Evolutionary conservation across 345 rosid species (phyloP).

Genomic region (Ceriops tagal): DNA sequence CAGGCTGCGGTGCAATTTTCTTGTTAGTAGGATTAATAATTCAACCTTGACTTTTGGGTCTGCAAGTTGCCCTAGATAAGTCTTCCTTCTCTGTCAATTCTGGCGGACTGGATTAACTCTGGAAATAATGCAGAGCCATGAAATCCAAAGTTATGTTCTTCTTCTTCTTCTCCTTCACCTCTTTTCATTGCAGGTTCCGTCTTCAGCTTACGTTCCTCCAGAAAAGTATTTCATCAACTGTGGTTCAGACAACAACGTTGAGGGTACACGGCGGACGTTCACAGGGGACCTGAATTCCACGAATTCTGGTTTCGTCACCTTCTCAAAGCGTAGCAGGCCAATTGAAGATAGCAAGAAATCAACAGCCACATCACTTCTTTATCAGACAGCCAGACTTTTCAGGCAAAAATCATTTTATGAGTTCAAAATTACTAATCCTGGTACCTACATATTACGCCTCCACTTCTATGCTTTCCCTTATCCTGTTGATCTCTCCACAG

Average conservation of each 20-base stretch:
- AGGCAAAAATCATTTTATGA: constrained; percentile 5
- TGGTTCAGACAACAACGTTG: constrained; percentile 31
- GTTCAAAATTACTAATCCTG: background rate
- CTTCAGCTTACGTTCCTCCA: constrained; percentile 31
- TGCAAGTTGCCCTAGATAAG: background rate
- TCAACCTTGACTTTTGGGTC: background rate
- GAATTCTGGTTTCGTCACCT: constrained; percentile 19
- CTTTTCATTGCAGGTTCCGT: constrained; percentile 2
- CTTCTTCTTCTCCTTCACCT: constrained; percentile 24
- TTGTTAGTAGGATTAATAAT: background rate
- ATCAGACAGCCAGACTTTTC: constrained; percentile 26
- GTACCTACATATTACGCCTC: constrained; percentile 20
- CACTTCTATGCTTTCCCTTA: constrained; percentile 20
- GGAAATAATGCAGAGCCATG: constrained; percentile 9
- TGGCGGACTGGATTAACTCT: background rate
- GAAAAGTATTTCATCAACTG: constrained; percentile 49
- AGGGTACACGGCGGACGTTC: constrained; percentile 12
- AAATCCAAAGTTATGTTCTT: constrained; percentile 9
- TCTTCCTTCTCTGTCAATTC: background rate
- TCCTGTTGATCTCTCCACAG: background rate
- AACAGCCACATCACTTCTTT: constrained; percentile 7
- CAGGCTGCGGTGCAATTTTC: too few relatives aligned
- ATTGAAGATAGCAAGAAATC: constrained; percentile 1
- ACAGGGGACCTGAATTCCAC: constrained; percentile 30
- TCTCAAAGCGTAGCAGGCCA: constrained; percentile 13